phyloP scores from a whole-genome alignment of 1,284 basidiomycete species.

The Malassezia nana region DNA sequence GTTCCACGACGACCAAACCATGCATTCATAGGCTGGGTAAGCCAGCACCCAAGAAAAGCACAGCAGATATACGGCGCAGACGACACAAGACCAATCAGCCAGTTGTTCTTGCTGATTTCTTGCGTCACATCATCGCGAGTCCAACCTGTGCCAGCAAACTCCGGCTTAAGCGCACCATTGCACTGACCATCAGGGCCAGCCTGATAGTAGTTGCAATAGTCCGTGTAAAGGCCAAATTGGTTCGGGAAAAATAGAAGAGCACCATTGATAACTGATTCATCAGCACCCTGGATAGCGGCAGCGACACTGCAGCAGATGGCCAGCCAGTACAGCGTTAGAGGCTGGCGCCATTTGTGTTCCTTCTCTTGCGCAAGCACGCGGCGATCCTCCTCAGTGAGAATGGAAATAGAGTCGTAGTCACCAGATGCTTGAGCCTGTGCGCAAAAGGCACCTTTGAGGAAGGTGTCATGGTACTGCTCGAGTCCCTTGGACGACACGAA shows the following conservation, averaged over 20 bases:
- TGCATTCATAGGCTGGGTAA: constrained; percentile 63
- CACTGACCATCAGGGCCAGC: background rate
- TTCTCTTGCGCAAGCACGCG: constrained; percentile 53
- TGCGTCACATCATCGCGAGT: background rate
- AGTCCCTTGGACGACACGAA: constrained; percentile 34
- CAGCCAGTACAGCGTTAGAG: constrained; percentile 57
- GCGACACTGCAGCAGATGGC: constrained; percentile 58
- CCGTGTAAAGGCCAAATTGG: constrained; percentile 56
- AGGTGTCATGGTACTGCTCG: constrained; percentile 22
- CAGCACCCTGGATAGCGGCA: constrained; percentile 64
- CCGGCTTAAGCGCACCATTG: background rate
- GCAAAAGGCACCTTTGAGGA: constrained; percentile 34
- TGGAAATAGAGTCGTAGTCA: constrained; percentile 53
- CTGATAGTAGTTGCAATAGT: constrained; percentile 23
- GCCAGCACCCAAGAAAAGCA: constrained; percentile 54
- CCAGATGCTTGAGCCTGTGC: constrained; percentile 32
- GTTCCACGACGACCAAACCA: constrained; percentile 61
- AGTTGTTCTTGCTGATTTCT: constrained; percentile 51
- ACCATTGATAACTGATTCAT: constrained; percentile 62
- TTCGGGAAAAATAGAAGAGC: constrained; percentile 52
- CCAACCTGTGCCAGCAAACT: background rate
- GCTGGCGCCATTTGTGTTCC: constrained; percentile 54
- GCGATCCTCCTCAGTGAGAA: constrained; percentile 59
- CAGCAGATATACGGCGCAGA: constrained; percentile 58
- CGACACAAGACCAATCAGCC: constrained; percentile 65